Conservation (phyloP, 768 basidiomycete genomes). For the Mrakia blollopis region DNA sequence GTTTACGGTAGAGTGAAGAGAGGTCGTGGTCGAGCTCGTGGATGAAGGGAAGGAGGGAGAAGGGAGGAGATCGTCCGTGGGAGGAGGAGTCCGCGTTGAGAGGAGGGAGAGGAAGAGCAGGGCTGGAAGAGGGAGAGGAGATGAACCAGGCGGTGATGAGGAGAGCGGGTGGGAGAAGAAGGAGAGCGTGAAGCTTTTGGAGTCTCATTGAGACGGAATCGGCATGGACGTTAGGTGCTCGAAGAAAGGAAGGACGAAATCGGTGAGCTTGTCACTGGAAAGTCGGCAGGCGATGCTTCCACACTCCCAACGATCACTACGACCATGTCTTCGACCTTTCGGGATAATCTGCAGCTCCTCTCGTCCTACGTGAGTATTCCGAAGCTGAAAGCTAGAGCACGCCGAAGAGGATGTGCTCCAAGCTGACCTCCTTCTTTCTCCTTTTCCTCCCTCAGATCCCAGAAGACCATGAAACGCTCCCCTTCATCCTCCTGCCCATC, state of each 20-base stretch:
- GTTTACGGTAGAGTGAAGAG: not conserved
- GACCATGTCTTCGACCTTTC: not conserved
- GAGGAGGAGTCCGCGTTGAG: not conserved
- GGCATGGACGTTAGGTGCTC: not conserved
- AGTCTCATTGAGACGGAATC: not conserved
- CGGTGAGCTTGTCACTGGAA: not conserved
- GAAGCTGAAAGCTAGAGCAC: not conserved
- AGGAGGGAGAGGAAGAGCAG: not conserved
- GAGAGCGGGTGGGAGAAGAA: constrained; percentile 1
- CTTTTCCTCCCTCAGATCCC: not conserved
- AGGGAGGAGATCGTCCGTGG: not conserved
- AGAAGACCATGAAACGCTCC: constrained; percentile 5
- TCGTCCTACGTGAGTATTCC: not conserved
- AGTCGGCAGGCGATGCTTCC: not conserved
- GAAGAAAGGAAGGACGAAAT: not conserved
- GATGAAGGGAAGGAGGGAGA: constrained; percentile 1
- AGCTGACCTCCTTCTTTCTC: not conserved
- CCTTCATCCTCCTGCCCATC: not conserved
- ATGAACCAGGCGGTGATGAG: not conserved
- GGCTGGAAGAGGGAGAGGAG: not conserved
- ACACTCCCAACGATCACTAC: not conserved
- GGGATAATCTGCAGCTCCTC: not conserved
- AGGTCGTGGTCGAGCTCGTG: not conserved
- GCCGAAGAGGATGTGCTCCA: not conserved
- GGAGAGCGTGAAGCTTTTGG: not conserved